Conservation (phyloP, 1,139 yeast species). For the Candida sanyaensis region DNA sequence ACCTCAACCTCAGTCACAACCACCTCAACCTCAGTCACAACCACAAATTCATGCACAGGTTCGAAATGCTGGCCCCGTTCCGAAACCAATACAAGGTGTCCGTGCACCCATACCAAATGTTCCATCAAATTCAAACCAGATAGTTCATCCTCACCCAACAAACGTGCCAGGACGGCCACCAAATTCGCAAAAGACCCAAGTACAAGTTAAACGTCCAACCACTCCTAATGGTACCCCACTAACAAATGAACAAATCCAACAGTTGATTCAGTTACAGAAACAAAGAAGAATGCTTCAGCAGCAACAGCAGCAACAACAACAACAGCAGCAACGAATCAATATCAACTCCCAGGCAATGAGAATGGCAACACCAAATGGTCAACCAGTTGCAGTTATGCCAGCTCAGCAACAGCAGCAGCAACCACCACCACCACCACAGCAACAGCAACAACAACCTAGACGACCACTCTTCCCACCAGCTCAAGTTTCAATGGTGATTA, state of each 20-base stretch:
- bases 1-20: too few relatives aligned
- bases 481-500: slow-evolving; percentile 70
- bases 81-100: not conserved
- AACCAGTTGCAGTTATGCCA: slow-evolving; percentile 10
- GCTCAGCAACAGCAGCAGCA: not conserved
- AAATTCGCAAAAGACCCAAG: slow-evolving; percentile 1
- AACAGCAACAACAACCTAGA: slow-evolving; percentile 25
- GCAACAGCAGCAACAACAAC: slow-evolving; percentile 24
- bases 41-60: slow-evolving; percentile 3
- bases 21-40: not conserved
- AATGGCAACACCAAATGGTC: not conserved
- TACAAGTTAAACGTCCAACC: slow-evolving; percentile 34
- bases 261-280: slow-evolving; percentile 51
- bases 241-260: slow-evolving; percentile 57
- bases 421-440: too few relatives aligned
- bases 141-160: slow-evolving; percentile 4
- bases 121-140: slow-evolving; percentile 1
- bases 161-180: slow-evolving; percentile 1
- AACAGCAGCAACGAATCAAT: slow-evolving; percentile 9
- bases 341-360: not conserved
- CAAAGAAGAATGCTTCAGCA: slow-evolving; percentile 53
- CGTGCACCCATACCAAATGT: not conserved
- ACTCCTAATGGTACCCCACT: slow-evolving; percentile 56
- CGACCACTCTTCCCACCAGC: slow-evolving; percentile 55
- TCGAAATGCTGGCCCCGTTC: not conserved